Evolutionary conservation across 805 yeast genomes (phyloP), one percentile per base, ranked within the genome.

Genomic region (Ogataea ganodermae): DNA sequence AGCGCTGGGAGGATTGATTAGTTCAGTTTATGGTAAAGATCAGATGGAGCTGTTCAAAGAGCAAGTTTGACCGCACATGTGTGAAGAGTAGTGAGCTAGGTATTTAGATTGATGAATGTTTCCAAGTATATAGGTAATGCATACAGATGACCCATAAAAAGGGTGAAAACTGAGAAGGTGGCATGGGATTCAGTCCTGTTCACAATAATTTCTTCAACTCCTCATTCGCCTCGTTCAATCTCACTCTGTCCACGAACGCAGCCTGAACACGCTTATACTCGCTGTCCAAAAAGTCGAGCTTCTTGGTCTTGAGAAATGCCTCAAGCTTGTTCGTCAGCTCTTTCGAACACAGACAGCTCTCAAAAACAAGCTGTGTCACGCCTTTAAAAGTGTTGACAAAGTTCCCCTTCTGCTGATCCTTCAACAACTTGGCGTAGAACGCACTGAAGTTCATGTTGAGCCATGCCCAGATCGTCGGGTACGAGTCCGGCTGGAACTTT

Each of bases 401-500:
- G 5, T 41, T 67, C 21, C 72, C 71, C 3, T 77, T 70, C 1
- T 79, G 79, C 33, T 67, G 68, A 20, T 57, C 61, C 49, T 77
- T 68, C 23, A 72, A 58, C 9, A 82, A 68, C 46, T 72, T 76
- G n/a, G 65, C 57, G 12, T 70, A 71, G 81, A 87, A 82, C 26
- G 64, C 63, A 39, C 76, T 77, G 58, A 73, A 81, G 55, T 82
- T 72, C 44, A 74, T 58, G 35, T 56, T 66, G 62, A 74, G 83
- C 89, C 89, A 84, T 3, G 71, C 65, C 80, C 83, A 82, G 8
- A 81, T 53, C 35, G 61, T 53, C 6, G 67, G 58, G 51, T 42
- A 62, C 40, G 54, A 50, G 42, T 52, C 62, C 45, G 57, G 60
- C 41, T 63, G 73, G 60, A 67, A 71, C 59, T 66, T 71, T 53